Conservation (phyloP, 768 basidiomycete genomes). For the Leccinum subtestaceum region DNA sequence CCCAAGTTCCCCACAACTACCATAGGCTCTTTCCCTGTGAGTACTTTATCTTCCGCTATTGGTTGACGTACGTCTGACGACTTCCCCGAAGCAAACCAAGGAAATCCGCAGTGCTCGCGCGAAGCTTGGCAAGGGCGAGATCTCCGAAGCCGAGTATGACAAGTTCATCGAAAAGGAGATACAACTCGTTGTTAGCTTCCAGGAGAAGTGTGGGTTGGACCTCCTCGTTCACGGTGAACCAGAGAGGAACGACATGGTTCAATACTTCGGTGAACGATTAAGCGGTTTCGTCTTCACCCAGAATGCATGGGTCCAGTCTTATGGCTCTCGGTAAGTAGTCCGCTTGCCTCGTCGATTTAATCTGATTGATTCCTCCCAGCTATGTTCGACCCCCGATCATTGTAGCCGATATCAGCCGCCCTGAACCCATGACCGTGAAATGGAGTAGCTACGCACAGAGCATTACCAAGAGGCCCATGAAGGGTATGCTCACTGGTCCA, state of each 20-base stretch:
- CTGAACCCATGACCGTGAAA: slow-evolving; percentile 89
- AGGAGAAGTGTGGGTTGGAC: slow-evolving; percentile 94
- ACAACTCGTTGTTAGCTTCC: slow-evolving; percentile 89
- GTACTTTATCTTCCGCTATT: slow-evolving; percentile 19
- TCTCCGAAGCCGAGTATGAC: slow-evolving; percentile 86
- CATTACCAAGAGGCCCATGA: slow-evolving; percentile 91
- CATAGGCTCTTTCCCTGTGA: slow-evolving; percentile 94
- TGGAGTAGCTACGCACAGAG: slow-evolving; percentile 98
- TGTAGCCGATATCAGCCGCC: slow-evolving; percentile 95
- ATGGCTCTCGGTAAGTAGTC: slow-evolving; percentile 84
- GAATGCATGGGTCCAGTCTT: slow-evolving; percentile 99
- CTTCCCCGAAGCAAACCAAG: slow-evolving; percentile 79
- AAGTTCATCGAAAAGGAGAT: slow-evolving; percentile 99
- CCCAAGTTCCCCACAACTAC: slow-evolving; percentile 99
- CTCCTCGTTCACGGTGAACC: slow-evolving; percentile 98
- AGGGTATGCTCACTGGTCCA: slow-evolving; percentile 98
- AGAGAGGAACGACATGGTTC: slow-evolving; percentile 99
- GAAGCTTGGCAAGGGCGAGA: slow-evolving; percentile 88
- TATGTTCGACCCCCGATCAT: slow-evolving; percentile 99
- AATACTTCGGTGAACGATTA: slow-evolving; percentile 98
- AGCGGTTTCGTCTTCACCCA: slow-evolving; percentile 97
- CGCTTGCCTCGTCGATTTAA: slow-evolving; percentile 5
- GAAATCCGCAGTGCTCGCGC: slow-evolving; percentile 97
- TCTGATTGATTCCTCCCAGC: slow-evolving; percentile 34
- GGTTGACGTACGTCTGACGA: slow-evolving; percentile 6